These are phyloP conservation scores for Didymella pinodella DNA, from an alignment of 2,329 filamentous ascomycete species.

Conservation along the genomic window DNA sequence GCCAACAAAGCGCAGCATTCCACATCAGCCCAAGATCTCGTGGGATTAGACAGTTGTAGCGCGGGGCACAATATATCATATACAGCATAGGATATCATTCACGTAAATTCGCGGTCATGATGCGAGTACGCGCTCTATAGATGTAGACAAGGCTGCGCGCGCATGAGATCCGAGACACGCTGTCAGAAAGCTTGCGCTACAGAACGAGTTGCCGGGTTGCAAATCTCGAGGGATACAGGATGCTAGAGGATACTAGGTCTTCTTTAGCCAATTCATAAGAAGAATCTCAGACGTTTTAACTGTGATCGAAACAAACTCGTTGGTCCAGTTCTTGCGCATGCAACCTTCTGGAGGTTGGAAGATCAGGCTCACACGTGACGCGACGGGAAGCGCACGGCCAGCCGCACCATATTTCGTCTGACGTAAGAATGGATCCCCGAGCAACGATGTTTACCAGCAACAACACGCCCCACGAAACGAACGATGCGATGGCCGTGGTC, in stretches of 20 bases:
- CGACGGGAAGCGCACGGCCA: slow-evolving; percentile 11
- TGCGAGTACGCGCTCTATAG: background rate
- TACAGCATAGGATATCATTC: background rate
- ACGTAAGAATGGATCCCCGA: slow-evolving; percentile 18
- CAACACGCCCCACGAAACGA: slow-evolving; percentile 33
- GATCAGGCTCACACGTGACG: slow-evolving; percentile 3
- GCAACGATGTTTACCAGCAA: slow-evolving; percentile 23
- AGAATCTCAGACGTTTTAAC: too few species aligned
- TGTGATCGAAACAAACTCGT: background rate
- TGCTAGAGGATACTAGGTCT: background rate
- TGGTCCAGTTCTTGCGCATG: too few species aligned
- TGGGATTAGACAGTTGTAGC: background rate
- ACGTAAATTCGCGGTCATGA: background rate
- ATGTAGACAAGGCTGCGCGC: background rate
- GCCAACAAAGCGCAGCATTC: background rate
- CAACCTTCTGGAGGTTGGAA: background rate
- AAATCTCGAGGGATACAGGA: background rate
- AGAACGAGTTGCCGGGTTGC: background rate
- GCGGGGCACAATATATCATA: too few species aligned
- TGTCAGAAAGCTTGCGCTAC: background rate
- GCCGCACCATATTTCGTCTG: slow-evolving; percentile 7
- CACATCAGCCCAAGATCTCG: background rate
- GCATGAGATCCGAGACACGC: background rate
- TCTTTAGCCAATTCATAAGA: background rate
- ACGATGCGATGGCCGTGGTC: slow-evolving; percentile 55